Percentiles rank a stretch among this genome's conserved stretches.
Conservation (phyloP, 768 basidiomycete species). For the Boletellus ananas region DNA sequence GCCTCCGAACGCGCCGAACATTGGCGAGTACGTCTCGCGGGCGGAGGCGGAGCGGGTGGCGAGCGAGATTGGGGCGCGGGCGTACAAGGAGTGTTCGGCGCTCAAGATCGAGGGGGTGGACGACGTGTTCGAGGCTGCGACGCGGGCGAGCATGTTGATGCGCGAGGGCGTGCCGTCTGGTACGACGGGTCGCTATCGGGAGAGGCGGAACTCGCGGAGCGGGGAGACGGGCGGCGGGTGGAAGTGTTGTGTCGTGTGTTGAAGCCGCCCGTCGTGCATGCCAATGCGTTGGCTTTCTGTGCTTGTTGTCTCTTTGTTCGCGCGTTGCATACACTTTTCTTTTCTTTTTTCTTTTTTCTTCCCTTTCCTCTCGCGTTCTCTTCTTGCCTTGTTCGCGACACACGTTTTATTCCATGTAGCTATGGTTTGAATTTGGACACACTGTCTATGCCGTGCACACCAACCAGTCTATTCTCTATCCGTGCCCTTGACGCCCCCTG, state of each 20-base stretch:
- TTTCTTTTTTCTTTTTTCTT: background rate
- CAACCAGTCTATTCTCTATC: background rate
- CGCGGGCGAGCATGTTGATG: constrained; percentile 94
- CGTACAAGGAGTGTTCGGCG: constrained; percentile 93
- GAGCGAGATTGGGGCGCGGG: constrained; percentile 79
- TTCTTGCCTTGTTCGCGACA: background rate
- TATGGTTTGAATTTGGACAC: constrained; percentile 18
- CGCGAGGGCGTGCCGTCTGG: constrained; percentile 69
- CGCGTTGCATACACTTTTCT: background rate
- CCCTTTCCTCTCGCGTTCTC: too few relatives aligned
- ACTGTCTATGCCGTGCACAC: constrained; percentile 9
- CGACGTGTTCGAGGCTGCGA: constrained; percentile 96
- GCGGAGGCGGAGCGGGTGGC: constrained; percentile 83
- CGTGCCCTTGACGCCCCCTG: background rate
- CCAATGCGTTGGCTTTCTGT: too few relatives aligned
- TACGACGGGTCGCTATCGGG: constrained; percentile 50
- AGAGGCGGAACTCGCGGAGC: constrained; percentile 45
- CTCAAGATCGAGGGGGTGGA: constrained; percentile 91
- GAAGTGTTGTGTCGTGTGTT: constrained; percentile 71
- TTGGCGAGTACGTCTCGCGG: constrained; percentile 62
- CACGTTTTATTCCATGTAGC: constrained; percentile 1
- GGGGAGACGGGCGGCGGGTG: constrained; percentile 40
- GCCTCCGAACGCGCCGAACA: constrained; percentile 42
- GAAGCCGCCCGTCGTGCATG: constrained; percentile 7
- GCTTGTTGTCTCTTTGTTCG: background rate